phyloP scores from a whole-genome alignment of 352 stramenopile species.

The Pythium diclinum region DNA sequence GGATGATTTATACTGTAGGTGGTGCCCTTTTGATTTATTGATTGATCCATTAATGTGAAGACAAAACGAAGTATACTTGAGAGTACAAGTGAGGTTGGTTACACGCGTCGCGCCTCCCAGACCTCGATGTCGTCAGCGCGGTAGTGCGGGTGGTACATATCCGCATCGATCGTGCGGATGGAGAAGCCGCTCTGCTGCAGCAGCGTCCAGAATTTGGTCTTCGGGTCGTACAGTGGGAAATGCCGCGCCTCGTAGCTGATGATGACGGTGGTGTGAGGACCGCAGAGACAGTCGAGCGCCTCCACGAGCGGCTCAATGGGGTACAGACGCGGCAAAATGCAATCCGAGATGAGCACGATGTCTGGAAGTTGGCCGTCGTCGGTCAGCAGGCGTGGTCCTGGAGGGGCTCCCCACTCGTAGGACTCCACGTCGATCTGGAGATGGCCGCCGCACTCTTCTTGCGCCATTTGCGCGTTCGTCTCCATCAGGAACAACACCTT shows the following conservation, averaged over 20 bases:
- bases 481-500: slow-evolving; percentile 88
- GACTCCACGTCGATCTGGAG: slow-evolving; percentile 60
- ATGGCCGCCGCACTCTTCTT: slow-evolving; percentile 25
- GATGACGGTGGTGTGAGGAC: slow-evolving; percentile 50
- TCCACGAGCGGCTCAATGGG: slow-evolving; percentile 93
- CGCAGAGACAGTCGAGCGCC: slow-evolving; percentile 73
- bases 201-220: slow-evolving; percentile 74
- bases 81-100: neutral
- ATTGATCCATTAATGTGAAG: slow-evolving; percentile 4
- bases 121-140: slow-evolving; percentile 87
- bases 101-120: slow-evolving; percentile 52
- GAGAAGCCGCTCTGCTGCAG: slow-evolving; percentile 44
- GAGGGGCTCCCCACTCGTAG: slow-evolving; percentile 89
- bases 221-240: slow-evolving; percentile 81
- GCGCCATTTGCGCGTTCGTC: slow-evolving; percentile 74
- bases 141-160: slow-evolving; percentile 74
- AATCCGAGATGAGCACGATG: slow-evolving; percentile 93
- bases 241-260: slow-evolving; percentile 89
- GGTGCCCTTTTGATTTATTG: slow-evolving; percentile 1
- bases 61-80: neutral
- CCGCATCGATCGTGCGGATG: slow-evolving; percentile 44
- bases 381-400: slow-evolving; percentile 34
- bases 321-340: slow-evolving; percentile 95
- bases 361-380: slow-evolving; percentile 35
- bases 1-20: neutral